A percentile compares a stretch with the other conserved stretches of the same genome.
Conservation (phyloP, 768 basidiomycete genomes). For the Mycena crocata region DNA sequence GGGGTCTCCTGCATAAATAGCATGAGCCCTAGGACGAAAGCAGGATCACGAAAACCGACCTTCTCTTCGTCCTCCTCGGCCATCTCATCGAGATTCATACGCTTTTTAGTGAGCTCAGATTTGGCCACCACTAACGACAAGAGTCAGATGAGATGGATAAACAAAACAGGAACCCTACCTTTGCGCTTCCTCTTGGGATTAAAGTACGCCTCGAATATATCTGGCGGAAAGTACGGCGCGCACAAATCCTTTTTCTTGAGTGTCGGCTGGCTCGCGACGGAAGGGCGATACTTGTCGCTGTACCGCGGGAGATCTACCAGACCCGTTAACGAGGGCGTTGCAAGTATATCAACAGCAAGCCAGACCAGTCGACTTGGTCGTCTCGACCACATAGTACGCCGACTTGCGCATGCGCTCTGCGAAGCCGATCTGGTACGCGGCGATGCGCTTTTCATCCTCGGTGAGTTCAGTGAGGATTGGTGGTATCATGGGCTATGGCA, state of each 20-base stretch:
- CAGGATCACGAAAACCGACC: slow-evolving; percentile 43
- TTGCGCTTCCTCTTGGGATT: slow-evolving; percentile 77
- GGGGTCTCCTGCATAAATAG: slow-evolving; percentile 69
- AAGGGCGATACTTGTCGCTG: slow-evolving; percentile 85
- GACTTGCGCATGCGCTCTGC: slow-evolving; percentile 73
- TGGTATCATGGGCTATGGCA: slow-evolving; percentile 70
- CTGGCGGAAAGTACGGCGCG: slow-evolving; percentile 80
- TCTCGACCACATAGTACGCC: slow-evolving; percentile 80
- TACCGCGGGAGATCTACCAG: slow-evolving; percentile 79
- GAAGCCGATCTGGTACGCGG: slow-evolving; percentile 75
- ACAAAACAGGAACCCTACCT: slow-evolving; percentile 45
- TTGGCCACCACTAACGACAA: slow-evolving; percentile 39
- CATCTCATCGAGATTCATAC: slow-evolving; percentile 75
- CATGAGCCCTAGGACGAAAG: background rate
- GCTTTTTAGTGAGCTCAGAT: slow-evolving; percentile 48
- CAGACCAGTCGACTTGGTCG: slow-evolving; percentile 71
- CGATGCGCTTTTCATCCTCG: slow-evolving; percentile 72
- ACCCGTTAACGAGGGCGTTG: background rate
- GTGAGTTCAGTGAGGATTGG: slow-evolving; percentile 78
- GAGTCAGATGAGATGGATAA: background rate
- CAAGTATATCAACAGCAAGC: too few species aligned
- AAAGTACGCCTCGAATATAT: slow-evolving; percentile 84
- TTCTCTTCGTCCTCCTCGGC: slow-evolving; percentile 73
- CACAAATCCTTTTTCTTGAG: slow-evolving; percentile 79
- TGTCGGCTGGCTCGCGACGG: slow-evolving; percentile 67